phyloP scores from a whole-genome alignment of 331 rosid genomes.

The Spiraea crenata region DNA sequence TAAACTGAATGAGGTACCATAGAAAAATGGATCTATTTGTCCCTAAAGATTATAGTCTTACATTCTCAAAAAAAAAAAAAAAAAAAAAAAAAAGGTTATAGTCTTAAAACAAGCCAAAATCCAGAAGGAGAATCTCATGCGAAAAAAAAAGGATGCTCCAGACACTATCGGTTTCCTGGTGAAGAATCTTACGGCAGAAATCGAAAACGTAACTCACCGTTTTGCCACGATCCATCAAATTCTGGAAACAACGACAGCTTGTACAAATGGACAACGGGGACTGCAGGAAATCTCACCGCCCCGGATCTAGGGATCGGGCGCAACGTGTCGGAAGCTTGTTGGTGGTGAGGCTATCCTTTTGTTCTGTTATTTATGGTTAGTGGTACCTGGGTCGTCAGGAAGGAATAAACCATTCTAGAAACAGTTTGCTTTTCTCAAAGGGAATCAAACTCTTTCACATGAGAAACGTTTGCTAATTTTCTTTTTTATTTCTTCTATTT shows the following conservation, averaged over 20 bases:
- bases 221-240: conserved; percentile 12
- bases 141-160: conserved; percentile 7
- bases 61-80: no score
- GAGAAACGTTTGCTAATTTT: conserved; percentile 7
- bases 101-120: no score
- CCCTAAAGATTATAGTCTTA: no score
- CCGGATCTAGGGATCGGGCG: neutral
- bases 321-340: conserved; percentile 24
- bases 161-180: conserved; percentile 9
- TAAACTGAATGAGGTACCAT: no score
- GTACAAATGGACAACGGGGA: conserved; percentile 18
- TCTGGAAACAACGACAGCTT: conserved; percentile 27
- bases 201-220: neutral
- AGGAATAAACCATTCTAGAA: neutral
- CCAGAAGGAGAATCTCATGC: neutral
- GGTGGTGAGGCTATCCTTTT: conserved; percentile 1
- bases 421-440: conserved; percentile 6
- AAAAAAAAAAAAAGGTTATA: no score
- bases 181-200: conserved; percentile 14
- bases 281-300: conserved; percentile 35
- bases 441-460: conserved; percentile 33
- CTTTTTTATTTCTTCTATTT: neutral
- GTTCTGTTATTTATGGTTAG: conserved; percentile 16
- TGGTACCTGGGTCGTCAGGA: conserved; percentile 13
- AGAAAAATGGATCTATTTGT: no score